These are phyloP conservation scores for Nothophoma quercina DNA, from an alignment of 2,329 filamentous ascomycete genomes.

Conservation along the genomic window DNA sequence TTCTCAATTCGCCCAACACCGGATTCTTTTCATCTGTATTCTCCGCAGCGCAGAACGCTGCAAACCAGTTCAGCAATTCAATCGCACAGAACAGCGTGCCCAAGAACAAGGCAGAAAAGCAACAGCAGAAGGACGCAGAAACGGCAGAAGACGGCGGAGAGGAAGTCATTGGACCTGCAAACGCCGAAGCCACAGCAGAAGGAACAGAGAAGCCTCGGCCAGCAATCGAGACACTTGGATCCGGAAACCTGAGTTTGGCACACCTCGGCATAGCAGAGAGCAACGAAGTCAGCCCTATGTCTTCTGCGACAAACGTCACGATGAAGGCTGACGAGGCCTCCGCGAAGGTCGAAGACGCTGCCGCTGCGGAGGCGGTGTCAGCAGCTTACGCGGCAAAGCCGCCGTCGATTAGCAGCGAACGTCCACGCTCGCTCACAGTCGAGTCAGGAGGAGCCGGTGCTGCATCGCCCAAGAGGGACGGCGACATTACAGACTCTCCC, in stretches of 20 bases:
- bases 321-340: conserved; percentile 59
- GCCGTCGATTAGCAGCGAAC: conserved; percentile 40
- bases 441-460: conserved; percentile 43
- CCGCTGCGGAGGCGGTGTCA: conserved; percentile 66
- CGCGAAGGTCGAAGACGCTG: conserved; percentile 65
- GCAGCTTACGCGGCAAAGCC: conserved; percentile 63
- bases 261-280: conserved; percentile 82
- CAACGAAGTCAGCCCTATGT: conserved; percentile 63
- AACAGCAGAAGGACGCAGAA: conserved; percentile 34
- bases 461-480: conserved; percentile 66
- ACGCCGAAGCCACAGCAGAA: conserved; percentile 29
- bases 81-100: conserved; percentile 69
- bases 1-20: conserved; percentile 51
- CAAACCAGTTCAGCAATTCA: conserved; percentile 75
- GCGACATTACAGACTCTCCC: conserved; percentile 69
- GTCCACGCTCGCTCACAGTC: conserved; percentile 51
- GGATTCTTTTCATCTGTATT: conserved; percentile 94
- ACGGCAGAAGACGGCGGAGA: conserved; percentile 46
- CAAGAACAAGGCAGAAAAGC: conserved; percentile 49
- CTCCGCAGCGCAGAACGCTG: conserved; percentile 91
- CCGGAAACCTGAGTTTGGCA: conserved; percentile 86
- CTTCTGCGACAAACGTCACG: conserved; percentile 65
- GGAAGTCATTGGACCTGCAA: conserved; percentile 51
- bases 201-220: conserved; percentile 62
- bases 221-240: conserved; percentile 87